Base-by-base conservation (phyloP, 116 monocot species). In the Cymodocea nodosa region DNA sequence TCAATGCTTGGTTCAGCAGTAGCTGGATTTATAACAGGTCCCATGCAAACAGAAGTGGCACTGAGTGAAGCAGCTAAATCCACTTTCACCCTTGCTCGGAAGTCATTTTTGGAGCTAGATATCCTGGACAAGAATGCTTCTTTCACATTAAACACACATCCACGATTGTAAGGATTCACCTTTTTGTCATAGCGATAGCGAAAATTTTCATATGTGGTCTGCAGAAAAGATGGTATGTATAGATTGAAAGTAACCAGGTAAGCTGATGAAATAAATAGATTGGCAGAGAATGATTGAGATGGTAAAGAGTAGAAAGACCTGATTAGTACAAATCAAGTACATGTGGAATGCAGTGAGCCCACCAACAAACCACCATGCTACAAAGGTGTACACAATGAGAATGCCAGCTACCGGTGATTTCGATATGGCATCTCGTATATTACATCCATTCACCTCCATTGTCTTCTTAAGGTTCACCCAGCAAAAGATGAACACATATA, bases 161-260 rank as follows among this genome's bases (percentile, higher is more conserved):
- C 93, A 6, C 50, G 80, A 73, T 88, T 85, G 73, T 85, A 85
- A 25, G 88, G 88, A 70, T 92, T 92, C 68, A 49, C 57, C 52
- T 81, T 92, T 11, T 73, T 67, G 71, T 85, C 83, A 35, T 92
- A 85, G 12, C 85, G 81, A 60, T 87, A 92, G 30, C 88, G 85
- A 56, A 92, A 92, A 59, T 92, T 92, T 74, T 92, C 88, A 18
- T 92, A 88, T 4, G 92, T 92, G 8, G 88, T 92, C 87, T 91
- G 75, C 76, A 79, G 8, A 36, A 6, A 63, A 0, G 60, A 60
- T 11, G 15, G 59, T 25, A 14, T 20, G 59, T 25, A 14, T 20
- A 39, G 30, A 22, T 60, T 60, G 55, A 69, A 15, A 12, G 44
- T 44, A 44, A 44, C 5, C 8, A 10, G 44, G 44, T 44, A 44